Evolutionary conservation across 306 rosid species (phyloP).

Genomic region (Acacia crassicarpa): DNA sequence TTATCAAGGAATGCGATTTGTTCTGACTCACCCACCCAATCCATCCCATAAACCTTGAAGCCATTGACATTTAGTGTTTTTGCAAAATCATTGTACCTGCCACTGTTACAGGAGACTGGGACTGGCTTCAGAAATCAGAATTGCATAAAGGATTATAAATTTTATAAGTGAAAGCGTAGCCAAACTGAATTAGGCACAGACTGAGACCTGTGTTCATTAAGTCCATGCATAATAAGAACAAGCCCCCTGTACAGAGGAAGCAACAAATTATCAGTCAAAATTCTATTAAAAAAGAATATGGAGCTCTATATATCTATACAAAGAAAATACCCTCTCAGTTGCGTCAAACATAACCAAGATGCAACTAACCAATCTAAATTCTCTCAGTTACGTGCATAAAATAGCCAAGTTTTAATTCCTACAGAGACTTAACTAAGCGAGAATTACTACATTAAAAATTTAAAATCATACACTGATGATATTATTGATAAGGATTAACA

Average conservation of each 20-base stretch:
- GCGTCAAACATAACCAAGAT: no score
- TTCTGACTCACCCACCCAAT: conserved; percentile 84
- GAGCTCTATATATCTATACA: not conserved
- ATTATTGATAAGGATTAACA: not conserved
- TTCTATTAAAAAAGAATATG: not conserved
- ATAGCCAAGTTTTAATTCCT: not conserved
- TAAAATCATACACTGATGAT: not conserved
- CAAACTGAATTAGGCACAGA: not conserved
- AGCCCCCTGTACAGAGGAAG: conserved; percentile 69
- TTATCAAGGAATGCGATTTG: not conserved
- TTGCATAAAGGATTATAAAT: conserved; percentile 8
- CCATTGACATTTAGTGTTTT: conserved; percentile 81
- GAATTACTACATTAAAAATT: not conserved
- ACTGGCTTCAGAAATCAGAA: conserved; percentile 34
- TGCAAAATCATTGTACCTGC: conserved; percentile 79
- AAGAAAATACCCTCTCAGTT: not conserved
- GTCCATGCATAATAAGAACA: conserved; percentile 83
- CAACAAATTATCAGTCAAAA: conserved; percentile 20
- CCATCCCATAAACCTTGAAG: conserved; percentile 90
- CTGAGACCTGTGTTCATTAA: conserved; percentile 89
- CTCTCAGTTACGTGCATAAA: not conserved
- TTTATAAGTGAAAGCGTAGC: not conserved
- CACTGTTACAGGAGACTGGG: conserved; percentile 50
- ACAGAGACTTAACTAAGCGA: not conserved
- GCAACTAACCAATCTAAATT: not conserved